Base-by-base conservation (phyloP, 1,284 basidiomycete species). In the Irpex sp. region DNA sequence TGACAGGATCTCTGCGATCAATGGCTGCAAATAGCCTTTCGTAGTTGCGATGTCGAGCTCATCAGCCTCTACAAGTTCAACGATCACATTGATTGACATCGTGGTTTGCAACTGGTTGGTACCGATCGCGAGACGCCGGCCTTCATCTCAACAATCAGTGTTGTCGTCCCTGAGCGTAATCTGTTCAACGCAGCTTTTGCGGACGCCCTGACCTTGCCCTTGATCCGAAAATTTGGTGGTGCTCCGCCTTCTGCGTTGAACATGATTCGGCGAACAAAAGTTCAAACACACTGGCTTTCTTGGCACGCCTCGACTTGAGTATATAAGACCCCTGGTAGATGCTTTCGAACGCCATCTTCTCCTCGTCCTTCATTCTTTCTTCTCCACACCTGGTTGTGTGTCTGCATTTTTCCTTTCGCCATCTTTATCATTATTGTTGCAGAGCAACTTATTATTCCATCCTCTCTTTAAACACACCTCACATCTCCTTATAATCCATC, bases 361-460 rank as follows among this genome's bases (percentile, higher is more conserved):
- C 49, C 17, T 50, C 31, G 33, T 55, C 31, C 53, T 55, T 55
- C 53, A 33, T 35, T 43, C 26, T 43, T 55, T 55, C 53, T 55
- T 55, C 53, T 55, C 11, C 53, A 21, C 53, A 55, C 53, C 53
- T 35, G 53, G 53, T 55, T 55, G 53, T 55, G 53, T 55, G 53
- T 35, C 21, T 35, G 53, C 53, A 55, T 8, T 33, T 55, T 55
- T 55, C 26, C 33, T 26, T 15, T 55, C 19, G 21, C 8, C 33
- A 21, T 35, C 39, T 43, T 33, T 33, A 55, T 55, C 21, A 31
- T 55, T 55, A 55, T 55, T 55, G 53, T 55, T 55, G 53, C 53
- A 17, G 53, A 55, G 53, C 53, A 55, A 55, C 53, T 19, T 26
- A 51, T 51, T 26, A 17, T 51, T 26, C 21, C 49, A 19, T 26